A percentile compares a stretch with the other conserved stretches of the same genome.
These are phyloP conservation scores for Dryadomyces quercus-mongolicae DNA, from an alignment of 2,329 filamentous ascomycete species.

Conservation along the genomic window DNA sequence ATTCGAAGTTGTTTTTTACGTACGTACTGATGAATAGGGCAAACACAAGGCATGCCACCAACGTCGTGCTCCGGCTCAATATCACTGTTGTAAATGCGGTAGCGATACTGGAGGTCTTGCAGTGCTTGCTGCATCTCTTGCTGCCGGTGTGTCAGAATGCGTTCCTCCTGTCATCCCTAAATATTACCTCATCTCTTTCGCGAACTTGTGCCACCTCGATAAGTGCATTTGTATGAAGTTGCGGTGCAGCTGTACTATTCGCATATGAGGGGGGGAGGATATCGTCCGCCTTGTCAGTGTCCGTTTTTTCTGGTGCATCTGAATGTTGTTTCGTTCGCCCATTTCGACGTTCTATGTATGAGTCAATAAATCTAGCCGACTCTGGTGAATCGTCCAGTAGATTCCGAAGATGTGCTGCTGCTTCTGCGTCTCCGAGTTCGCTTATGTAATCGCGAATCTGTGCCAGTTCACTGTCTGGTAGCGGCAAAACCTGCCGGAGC, in stretches of 20 bases:
- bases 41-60: conserved; percentile 24
- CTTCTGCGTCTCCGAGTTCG: conserved; percentile 2
- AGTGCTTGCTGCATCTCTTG: conserved; percentile 30
- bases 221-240: not conserved
- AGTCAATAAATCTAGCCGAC: conserved; percentile 3
- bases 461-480: conserved; percentile 6
- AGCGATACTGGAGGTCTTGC: conserved; percentile 24
- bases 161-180: not conserved
- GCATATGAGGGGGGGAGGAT: not conserved
- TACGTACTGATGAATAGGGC: conserved; percentile 27
- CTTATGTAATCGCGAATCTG: conserved; percentile 3
- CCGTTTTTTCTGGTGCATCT: no score
- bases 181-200: not conserved
- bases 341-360: conserved; percentile 3
- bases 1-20: conserved; percentile 23
- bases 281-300: not conserved
- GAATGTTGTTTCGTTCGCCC: not conserved
- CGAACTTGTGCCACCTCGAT: not conserved
- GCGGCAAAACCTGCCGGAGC: conserved; percentile 6
- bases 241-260: not conserved
- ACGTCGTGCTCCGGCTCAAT: conserved; percentile 36
- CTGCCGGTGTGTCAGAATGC: conserved; percentile 10
- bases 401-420: not conserved
- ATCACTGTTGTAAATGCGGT: conserved; percentile 30
- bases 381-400: conserved; percentile 5